Base-by-base conservation (phyloP, 148 eudicot genomes). In the Silene uniflora region DNA sequence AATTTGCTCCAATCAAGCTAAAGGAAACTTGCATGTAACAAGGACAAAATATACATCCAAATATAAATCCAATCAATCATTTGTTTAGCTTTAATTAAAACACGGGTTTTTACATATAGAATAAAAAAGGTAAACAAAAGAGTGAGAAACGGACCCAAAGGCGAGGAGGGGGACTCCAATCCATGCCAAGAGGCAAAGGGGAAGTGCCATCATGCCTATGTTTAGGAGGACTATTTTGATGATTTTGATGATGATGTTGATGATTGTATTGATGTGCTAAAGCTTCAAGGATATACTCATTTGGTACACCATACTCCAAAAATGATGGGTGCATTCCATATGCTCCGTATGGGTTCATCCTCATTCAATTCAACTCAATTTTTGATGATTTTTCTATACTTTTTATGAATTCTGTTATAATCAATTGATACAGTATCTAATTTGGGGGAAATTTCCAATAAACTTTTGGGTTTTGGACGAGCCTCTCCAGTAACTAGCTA, bases 151-250 rank as follows among this genome's bases (percentile, higher is more conserved):
- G 39, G 86, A 93, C 98, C 98, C 96, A 93, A 75, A 64, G 80
- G 17, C 79, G 87, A 73, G 98, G 98, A 56, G 97, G 91, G 17
- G 87, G 89, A 73, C 90, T 87, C 98, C 98, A 93, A 71, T 93
- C 98, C 98, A 93, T 93, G 59, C 97, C 98, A 76, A 91, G 82
- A 66, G 98, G 98, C 21, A 93, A 84, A 9, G 98, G 98, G 10
- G 98, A 93, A 61, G 91, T 85, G 14, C 97, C 98, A 72, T 93
- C 98, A 78, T 91, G 93, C 49, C 97, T 92, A 52, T 23, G 42
- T 14, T 25, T 52, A 1, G 59, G 59, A 70, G 60, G 73, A 18
- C 35, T 47, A 23, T 52, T 39, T 39, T 39, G 44, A 6, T 39
- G 44, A 39, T 39, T 2, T 1, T 52, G 5, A 3, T 52, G 56